These are phyloP conservation scores for Calocybe gangraenosa DNA, from an alignment of 768 basidiomycete species.

Conservation along the genomic window DNA sequence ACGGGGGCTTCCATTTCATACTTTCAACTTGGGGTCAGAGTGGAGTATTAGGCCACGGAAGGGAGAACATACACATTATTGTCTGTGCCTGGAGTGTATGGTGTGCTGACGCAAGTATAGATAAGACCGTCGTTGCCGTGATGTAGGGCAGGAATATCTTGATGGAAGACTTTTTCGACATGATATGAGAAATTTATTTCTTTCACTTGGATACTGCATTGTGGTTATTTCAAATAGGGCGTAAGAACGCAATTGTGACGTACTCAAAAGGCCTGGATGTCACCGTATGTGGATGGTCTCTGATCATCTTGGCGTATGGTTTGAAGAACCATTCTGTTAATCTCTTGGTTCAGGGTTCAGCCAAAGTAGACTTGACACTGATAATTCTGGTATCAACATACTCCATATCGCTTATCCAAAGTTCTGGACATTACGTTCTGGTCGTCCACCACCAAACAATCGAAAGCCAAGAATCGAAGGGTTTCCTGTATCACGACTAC, in stretches of 20 bases:
- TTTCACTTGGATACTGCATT: conserved; percentile 77
- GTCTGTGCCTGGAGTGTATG: conserved; percentile 85
- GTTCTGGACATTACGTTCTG: conserved; percentile 84
- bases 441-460: conserved; percentile 84
- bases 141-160: conserved; percentile 80
- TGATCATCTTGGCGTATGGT: conserved; percentile 71
- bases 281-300: conserved; percentile 64
- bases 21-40: conserved; percentile 22
- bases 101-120: conserved; percentile 86
- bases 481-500: conserved; percentile 57
- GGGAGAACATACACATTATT: conserved; percentile 65
- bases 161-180: conserved; percentile 78
- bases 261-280: conserved; percentile 79
- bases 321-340: conserved; percentile 78
- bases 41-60: neutral
- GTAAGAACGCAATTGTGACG: too few species aligned
- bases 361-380: neutral
- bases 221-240: neutral
- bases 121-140: conserved; percentile 96
- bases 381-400: conserved; percentile 36
- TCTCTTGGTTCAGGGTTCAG: conserved; percentile 44
- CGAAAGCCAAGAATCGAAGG: conserved; percentile 82
- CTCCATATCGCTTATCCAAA: conserved; percentile 87
- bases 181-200: conserved; percentile 84
- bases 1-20: conserved; percentile 98